Base-by-base conservation (phyloP, 192 early-diverging fungal genomes). In the Phycomyces blakesleeanus region DNA sequence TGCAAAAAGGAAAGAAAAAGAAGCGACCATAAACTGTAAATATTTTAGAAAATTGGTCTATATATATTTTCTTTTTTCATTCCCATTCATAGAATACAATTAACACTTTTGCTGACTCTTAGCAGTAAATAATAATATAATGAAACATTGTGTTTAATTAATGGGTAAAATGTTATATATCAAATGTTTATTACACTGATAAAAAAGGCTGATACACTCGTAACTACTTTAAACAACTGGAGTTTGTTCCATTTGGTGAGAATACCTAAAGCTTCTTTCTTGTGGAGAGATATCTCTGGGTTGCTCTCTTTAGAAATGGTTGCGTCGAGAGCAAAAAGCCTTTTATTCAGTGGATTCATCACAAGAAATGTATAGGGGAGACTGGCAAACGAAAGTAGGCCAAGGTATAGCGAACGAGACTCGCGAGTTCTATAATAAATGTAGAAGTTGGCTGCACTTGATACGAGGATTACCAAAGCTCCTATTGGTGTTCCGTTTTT, bases 1-100 rank as follows among this genome's bases (percentile, higher is more conserved):
- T 70, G 24, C 25, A 16, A 27, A 29, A 20, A 34, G 29, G 39
- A 41, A 24, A 21, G 18, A 57, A 57, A 57, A 57, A 57, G n/a
- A 57, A 57, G 51, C 51, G 21, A 53, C 7, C 29, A 34, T 34
- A 34, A 34, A 34, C 29, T 34, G 29, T 49, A 49, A 49, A 49
- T 49, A 20, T 18, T 49, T 49, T 34, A 34, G 29, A 34, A 34
- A 34, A 7, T n/a, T 34, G 29, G 29, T 34, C 29, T 34, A 2
- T 34, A 34, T 34, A 34, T 34, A 34, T 34, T 5, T 34, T 5
- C n/a, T n/a, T 34, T 34, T 34, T 7, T 34, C 29, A 34, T 34
- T 34, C 29, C 29, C 29, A 34, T 34, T 34, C 29, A 34, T 34
- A 34, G 29, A 34, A 34, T 34, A 34, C 2, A 34, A 34, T n/a